Conservation (phyloP, 768 basidiomycete genomes). For the Tricholoma sp. region DNA sequence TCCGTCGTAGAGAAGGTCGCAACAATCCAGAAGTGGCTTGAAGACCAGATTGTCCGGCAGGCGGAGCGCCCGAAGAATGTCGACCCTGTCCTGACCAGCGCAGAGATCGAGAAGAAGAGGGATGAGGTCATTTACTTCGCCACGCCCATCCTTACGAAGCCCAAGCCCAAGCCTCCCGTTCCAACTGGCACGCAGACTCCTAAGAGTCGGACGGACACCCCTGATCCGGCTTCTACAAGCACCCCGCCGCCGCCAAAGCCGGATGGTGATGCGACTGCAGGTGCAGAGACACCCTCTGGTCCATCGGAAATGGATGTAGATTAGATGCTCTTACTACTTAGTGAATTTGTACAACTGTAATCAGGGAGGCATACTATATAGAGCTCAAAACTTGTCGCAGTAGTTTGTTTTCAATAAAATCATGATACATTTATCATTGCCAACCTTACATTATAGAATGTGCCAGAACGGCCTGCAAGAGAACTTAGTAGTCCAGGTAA, state of each 20-base stretch:
- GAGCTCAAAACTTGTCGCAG: slow-evolving; percentile 11
- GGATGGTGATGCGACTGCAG: slow-evolving; percentile 12
- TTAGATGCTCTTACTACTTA: slow-evolving; percentile 32
- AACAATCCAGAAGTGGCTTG: slow-evolving; percentile 90
- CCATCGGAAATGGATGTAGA: slow-evolving; percentile 84
- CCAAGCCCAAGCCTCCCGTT: slow-evolving; percentile 83
- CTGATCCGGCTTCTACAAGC: slow-evolving; percentile 39
- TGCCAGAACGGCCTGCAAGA: too few species aligned
- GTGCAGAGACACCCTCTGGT: slow-evolving; percentile 33
- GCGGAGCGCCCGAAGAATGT: slow-evolving; percentile 85
- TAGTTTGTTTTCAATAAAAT: slow-evolving; percentile 9
- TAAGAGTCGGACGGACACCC: slow-evolving; percentile 56
- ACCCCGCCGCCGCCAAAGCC: slow-evolving; percentile 17
- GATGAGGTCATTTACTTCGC: slow-evolving; percentile 92
- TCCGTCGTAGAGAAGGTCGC: slow-evolving; percentile 85
- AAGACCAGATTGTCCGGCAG: slow-evolving; percentile 86
- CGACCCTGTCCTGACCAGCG: slow-evolving; percentile 75
- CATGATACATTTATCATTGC: background rate
- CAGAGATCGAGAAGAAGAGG: slow-evolving; percentile 84
- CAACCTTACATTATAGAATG: too few species aligned
- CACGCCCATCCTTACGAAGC: slow-evolving; percentile 84
- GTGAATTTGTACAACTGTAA: slow-evolving; percentile 13
- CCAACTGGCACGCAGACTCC: slow-evolving; percentile 68
- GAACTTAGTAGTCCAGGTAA: too few species aligned
- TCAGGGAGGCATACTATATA: slow-evolving; percentile 12